phyloP scores from a whole-genome alignment of 176 grass and related monocot species.

The Zizania latifolia region DNA sequence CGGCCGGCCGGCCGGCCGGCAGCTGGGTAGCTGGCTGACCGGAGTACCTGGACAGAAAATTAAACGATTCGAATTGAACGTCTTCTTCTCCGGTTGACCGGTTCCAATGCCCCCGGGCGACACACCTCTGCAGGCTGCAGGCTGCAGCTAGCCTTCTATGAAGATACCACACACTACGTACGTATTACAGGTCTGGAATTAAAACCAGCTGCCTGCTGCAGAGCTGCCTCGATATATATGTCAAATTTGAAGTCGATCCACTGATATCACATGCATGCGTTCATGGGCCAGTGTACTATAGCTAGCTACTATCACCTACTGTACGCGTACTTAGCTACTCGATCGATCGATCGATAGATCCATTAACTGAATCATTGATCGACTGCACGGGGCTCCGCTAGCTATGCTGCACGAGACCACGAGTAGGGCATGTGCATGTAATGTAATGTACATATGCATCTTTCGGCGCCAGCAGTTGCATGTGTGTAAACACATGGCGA shows the following conservation, averaged over 20 bases:
- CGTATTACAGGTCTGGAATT: neutral
- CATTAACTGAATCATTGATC: neutral
- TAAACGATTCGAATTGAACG: too few species aligned
- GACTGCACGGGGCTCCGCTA: neutral
- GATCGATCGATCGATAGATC: too few species aligned
- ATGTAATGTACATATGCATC: too few species aligned
- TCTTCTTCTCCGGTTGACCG: too few species aligned
- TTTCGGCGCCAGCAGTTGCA: neutral
- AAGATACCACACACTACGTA: accelerated
- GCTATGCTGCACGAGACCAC: too few species aligned
- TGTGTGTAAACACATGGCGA: neutral
- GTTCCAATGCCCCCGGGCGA: neutral
- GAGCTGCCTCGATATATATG: neutral
- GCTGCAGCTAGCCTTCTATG: neutral
- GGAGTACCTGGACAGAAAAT: too few species aligned
- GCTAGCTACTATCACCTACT: neutral
- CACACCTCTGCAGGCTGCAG: neutral
- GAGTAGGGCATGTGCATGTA: too few species aligned
- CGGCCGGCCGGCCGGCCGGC: too few species aligned
- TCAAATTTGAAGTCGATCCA: neutral
- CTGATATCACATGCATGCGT: neutral
- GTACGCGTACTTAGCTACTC: too few species aligned
- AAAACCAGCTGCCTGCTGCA: neutral
- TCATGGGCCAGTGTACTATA: neutral
- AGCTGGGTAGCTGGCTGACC: too few species aligned